Conservation (phyloP, 805 yeast genomes). For the Saturnispora bothae region DNA sequence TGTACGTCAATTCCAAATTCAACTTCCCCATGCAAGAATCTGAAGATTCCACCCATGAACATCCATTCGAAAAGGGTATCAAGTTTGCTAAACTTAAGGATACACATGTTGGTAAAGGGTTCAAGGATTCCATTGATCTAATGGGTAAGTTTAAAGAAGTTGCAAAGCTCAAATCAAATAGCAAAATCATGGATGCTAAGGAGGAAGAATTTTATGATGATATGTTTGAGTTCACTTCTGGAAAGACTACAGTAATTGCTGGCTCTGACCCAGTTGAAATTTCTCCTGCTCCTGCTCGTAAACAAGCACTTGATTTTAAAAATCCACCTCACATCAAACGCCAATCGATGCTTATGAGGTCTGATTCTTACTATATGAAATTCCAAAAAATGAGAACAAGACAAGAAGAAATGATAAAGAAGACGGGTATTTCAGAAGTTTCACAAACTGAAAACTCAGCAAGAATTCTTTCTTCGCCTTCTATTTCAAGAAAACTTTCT, state of each 20-base stretch:
- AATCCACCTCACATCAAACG: background rate
- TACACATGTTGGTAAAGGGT: conserved; percentile 6
- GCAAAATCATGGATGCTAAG: too few relatives aligned
- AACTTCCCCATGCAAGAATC: conserved; percentile 21
- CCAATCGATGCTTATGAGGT: conserved; percentile 4
- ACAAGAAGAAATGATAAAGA: conserved; percentile 16
- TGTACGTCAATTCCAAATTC: conserved; percentile 25
- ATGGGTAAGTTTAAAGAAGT: conserved; percentile 2
- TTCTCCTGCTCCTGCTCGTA: background rate
- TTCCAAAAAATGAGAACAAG: conserved; percentile 11
- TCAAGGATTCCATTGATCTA: conserved; percentile 13
- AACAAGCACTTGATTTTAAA: too few relatives aligned
- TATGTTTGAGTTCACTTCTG: conserved; percentile 9
- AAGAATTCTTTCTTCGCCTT: conserved; percentile 14
- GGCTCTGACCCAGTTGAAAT: background rate
- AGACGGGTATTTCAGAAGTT: conserved; percentile 18
- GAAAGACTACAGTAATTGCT: background rate
- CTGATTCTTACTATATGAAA: conserved; percentile 13
- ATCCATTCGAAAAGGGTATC: background rate
- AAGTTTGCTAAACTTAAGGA: conserved; percentile 6
- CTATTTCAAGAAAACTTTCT: conserved; percentile 5
- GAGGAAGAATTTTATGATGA: conserved; percentile 7
- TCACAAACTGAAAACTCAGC: background rate
- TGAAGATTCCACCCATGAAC: background rate
- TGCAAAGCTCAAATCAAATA: too few relatives aligned